Percentiles rank a stretch among this genome's conserved stretches.
Conservation (phyloP, 805 yeast genomes). For the Yamadazyma phyllophila region DNA sequence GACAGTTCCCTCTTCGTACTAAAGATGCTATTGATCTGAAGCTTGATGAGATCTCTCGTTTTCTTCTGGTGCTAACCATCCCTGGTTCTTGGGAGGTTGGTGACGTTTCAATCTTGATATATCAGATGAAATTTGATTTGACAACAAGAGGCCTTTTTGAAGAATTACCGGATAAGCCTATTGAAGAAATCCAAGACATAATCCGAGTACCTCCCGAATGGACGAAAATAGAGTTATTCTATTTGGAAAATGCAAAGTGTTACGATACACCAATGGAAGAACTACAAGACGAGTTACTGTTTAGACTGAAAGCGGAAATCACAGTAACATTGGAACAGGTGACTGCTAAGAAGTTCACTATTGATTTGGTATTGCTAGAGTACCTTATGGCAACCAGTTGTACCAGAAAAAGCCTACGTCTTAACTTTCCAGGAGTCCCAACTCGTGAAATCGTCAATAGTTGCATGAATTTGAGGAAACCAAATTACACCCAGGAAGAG, state of each 20-base stretch:
- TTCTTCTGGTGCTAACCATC: background rate
- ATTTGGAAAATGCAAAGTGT: conserved; percentile 10
- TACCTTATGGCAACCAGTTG: conserved; percentile 8
- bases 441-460: conserved; percentile 20
- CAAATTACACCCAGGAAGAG: conserved; percentile 14
- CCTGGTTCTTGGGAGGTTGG: conserved; percentile 6
- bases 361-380: conserved; percentile 10
- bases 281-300: conserved; percentile 11
- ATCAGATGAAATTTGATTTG: conserved; percentile 12
- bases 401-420: conserved; percentile 10
- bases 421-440: conserved; percentile 13
- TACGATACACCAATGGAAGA: conserved; percentile 1
- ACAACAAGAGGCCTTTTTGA: conserved; percentile 14
- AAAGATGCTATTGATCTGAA: background rate
- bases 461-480: conserved; percentile 19
- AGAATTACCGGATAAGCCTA: conserved; percentile 13
- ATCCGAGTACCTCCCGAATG: background rate
- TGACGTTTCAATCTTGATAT: conserved; percentile 11
- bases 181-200: conserved; percentile 12
- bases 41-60: background rate
- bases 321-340: background rate
- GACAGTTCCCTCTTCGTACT: conserved; percentile 1
- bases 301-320: conserved; percentile 10
- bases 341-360: background rate
- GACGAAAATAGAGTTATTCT: conserved; percentile 4